These are phyloP conservation scores for Gelatoporia subvermispora DNA, from an alignment of 768 basidiomycete genomes.

Conservation along the genomic window DNA sequence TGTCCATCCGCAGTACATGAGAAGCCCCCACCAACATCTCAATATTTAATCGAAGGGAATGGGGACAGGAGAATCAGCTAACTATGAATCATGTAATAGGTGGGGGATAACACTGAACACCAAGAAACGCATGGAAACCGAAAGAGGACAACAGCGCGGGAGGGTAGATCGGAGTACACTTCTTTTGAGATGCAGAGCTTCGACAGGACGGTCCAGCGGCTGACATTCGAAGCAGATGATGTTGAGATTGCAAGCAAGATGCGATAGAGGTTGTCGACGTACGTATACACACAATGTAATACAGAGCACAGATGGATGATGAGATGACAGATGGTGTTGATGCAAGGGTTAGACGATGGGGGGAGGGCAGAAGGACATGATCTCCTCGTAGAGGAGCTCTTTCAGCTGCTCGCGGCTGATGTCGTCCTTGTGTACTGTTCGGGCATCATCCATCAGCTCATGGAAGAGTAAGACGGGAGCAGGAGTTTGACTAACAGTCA, in stretches of 20 bases:
- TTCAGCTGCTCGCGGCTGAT: conserved; percentile 95
- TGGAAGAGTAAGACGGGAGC: background rate
- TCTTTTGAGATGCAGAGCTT: no score
- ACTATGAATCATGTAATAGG: no score
- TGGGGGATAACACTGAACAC: no score
- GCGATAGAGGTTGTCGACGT: background rate
- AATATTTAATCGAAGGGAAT: no score
- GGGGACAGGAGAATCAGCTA: no score
- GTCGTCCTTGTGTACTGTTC: conserved; percentile 86
- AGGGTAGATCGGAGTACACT: no score
- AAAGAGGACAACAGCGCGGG: no score
- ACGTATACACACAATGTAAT: background rate
- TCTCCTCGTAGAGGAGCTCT: conserved; percentile 90
- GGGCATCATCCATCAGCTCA: background rate
- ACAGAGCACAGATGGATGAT: background rate
- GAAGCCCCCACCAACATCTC: no score
- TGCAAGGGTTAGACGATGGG: conserved; percentile 37
- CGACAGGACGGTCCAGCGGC: no score
- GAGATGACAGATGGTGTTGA: background rate
- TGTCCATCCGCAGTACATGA: no score
- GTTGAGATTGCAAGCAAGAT: background rate
- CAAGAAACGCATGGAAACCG: no score
- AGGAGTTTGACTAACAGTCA: conserved; percentile 71
- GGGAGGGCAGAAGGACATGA: conserved; percentile 79
- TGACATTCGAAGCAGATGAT: no score